Evolutionary conservation across 495 filamentous ascomycete genomes (phyloP).

Genomic region (Penicillium dipodomyicola): DNA sequence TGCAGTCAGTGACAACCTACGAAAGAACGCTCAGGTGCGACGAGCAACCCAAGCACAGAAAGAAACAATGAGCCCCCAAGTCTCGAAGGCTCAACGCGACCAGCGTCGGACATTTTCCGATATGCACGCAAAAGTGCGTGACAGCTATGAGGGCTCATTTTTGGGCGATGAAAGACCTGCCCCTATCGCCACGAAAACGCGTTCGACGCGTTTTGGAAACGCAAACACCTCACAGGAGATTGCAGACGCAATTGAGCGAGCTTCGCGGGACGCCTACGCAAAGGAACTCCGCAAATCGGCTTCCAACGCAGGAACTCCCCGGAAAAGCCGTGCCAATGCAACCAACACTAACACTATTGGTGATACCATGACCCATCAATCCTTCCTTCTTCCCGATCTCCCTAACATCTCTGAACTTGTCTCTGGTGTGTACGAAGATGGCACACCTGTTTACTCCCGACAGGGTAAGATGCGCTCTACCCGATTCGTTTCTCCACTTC

Average conservation of each 20-base stretch:
- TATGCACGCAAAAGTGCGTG: slow-evolving; percentile 54
- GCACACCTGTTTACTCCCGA: slow-evolving; percentile 60
- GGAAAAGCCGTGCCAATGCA: slow-evolving; percentile 22
- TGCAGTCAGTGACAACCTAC: slow-evolving; percentile 41
- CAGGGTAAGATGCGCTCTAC: slow-evolving; percentile 50
- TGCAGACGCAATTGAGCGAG: slow-evolving; percentile 45
- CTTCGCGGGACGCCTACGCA: slow-evolving; percentile 41
- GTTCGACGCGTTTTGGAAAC: slow-evolving; percentile 56
- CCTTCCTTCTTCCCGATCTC: slow-evolving; percentile 65
- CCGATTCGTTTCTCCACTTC: slow-evolving; percentile 53
- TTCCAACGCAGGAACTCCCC: slow-evolving; percentile 20
- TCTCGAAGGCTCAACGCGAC: slow-evolving; percentile 34
- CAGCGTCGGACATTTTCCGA: slow-evolving; percentile 49
- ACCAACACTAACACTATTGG: slow-evolving; percentile 29
- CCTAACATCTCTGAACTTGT: slow-evolving; percentile 72
- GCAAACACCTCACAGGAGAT: slow-evolving; percentile 46
- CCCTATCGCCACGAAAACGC: slow-evolving; percentile 44
- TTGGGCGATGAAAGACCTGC: slow-evolving; percentile 52
- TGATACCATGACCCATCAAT: slow-evolving; percentile 50
- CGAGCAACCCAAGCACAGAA: slow-evolving; percentile 47
- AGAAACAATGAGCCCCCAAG: slow-evolving; percentile 42
- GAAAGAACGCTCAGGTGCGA: slow-evolving; percentile 46
- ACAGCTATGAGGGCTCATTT: slow-evolving; percentile 55
- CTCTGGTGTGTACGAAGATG: slow-evolving; percentile 64
- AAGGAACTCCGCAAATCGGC: slow-evolving; percentile 33